Evolutionary conservation across 2,329 filamentous ascomycete species (phyloP).

Genomic region (Cladosporium sp.): DNA sequence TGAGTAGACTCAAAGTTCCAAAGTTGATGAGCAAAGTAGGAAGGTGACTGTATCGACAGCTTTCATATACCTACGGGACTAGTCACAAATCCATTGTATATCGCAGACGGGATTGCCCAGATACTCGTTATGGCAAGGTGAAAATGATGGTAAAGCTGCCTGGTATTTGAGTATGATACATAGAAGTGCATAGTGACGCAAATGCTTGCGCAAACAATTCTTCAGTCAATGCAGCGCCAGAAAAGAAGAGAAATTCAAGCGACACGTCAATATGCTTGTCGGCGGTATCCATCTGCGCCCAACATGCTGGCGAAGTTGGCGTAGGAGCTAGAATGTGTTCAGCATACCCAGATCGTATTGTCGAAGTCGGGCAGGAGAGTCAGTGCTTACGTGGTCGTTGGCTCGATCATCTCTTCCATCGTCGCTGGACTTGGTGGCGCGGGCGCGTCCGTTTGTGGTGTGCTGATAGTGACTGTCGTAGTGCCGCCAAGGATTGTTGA

Average conservation of each 20-base stretch:
- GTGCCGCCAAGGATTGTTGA: slow-evolving; percentile 21
- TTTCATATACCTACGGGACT: not conserved
- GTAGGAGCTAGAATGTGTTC: slow-evolving; percentile 1
- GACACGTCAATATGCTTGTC: not conserved
- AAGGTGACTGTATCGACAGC: not conserved
- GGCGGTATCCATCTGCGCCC: slow-evolving; percentile 4
- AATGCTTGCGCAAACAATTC: not conserved
- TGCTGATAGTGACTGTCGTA: slow-evolving; percentile 18
- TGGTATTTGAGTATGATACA: slow-evolving; percentile 10
- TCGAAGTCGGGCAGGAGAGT: not conserved
- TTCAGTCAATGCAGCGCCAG: not conserved
- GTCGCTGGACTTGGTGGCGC: not conserved
- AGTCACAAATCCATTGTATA: no score
- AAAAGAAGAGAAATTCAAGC: not conserved
- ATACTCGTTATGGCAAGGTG: not conserved
- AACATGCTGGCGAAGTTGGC: slow-evolving; percentile 15
- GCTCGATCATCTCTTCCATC: not conserved
- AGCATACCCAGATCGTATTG: not conserved
- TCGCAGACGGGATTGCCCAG: not conserved
- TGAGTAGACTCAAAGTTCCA: no score
- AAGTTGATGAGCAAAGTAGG: no score
- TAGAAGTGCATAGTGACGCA: slow-evolving; percentile 1
- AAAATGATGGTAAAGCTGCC: not conserved
- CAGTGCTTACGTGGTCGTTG: slow-evolving; percentile 15
- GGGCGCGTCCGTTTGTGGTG: not conserved